Evolutionary conservation across 2,329 filamentous ascomycete genomes (phyloP).

Genomic region (Fusarium sp.): DNA sequence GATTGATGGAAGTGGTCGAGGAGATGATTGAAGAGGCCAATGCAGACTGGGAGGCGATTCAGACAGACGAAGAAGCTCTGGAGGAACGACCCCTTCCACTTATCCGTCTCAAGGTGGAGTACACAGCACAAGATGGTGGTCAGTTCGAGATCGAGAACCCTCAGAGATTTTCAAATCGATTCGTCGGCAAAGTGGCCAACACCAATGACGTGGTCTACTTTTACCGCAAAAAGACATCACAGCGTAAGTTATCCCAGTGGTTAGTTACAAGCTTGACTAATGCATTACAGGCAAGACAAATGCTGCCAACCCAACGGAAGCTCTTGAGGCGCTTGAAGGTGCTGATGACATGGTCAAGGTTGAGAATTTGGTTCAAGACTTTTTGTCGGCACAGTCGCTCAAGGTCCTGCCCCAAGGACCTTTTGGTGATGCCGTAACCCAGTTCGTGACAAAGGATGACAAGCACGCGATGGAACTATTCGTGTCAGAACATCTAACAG

Average conservation of each 20-base stretch:
- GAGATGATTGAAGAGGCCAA: constrained; percentile 89
- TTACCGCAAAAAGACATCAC: constrained; percentile 82
- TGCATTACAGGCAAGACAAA: constrained; percentile 46
- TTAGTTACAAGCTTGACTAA: constrained; percentile 6
- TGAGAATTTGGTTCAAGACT: constrained; percentile 88
- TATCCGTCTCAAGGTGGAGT: constrained; percentile 91
- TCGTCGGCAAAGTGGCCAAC: constrained; percentile 91
- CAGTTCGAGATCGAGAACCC: constrained; percentile 94
- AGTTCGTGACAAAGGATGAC: constrained; percentile 96
- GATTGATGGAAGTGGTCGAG: constrained; percentile 81
- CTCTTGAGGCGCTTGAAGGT: constrained; percentile 63
- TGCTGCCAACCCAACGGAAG: constrained; percentile 70
- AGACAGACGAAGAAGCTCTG: constrained; percentile 70
- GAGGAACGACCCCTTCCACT: constrained; percentile 79
- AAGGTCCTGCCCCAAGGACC: constrained; percentile 93
- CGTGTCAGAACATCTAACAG: constrained; percentile 75
- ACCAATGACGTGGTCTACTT: constrained; percentile 94
- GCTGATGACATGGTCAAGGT: constrained; percentile 80
- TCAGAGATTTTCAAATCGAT: constrained; percentile 93
- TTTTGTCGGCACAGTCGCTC: constrained; percentile 85
- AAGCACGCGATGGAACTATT: constrained; percentile 90
- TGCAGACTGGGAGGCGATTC: constrained; percentile 81
- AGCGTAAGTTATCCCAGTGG: constrained; percentile 39
- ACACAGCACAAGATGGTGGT: constrained; percentile 84
- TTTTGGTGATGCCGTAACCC: constrained; percentile 90